A percentile compares a stretch with the other conserved stretches of the same genome.
phyloP scores from a whole-genome alignment of 768 basidiomycete species.

The Tulasnella sp. region DNA sequence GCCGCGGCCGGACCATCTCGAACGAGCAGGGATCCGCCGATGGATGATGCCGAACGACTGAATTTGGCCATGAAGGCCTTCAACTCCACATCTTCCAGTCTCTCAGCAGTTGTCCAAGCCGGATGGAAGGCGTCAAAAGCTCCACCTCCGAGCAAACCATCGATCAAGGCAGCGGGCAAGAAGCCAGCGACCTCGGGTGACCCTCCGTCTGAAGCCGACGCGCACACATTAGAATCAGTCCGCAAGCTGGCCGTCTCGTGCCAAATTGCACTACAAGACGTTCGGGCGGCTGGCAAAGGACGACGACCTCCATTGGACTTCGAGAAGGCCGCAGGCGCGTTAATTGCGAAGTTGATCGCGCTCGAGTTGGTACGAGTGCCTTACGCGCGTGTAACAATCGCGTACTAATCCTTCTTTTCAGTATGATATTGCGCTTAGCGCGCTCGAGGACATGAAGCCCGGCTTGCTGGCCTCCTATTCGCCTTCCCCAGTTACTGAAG shows the following conservation, averaged over 20 bases:
- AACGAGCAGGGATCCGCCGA: background rate
- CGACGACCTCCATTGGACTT: conserved; percentile 52
- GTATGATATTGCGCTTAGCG: conserved; percentile 53
- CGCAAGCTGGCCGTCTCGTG: conserved; percentile 49
- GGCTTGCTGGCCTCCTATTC: conserved; percentile 46
- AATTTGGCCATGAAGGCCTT: conserved; percentile 42
- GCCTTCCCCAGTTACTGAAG: background rate
- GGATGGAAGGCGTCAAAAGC: conserved; percentile 60
- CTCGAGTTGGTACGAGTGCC: conserved; percentile 67
- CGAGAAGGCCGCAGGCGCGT: conserved; percentile 70
- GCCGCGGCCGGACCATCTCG: background rate
- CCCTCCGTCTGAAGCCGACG: conserved; percentile 35
- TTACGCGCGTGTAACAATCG: background rate
- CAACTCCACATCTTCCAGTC: conserved; percentile 62
- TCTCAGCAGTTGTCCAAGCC: conserved; percentile 57
- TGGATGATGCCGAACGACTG: background rate
- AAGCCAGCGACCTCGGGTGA: conserved; percentile 18
- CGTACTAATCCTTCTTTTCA: background rate
- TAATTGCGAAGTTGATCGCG: conserved; percentile 66
- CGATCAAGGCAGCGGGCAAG: background rate
- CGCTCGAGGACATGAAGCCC: conserved; percentile 54
- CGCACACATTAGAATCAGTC: conserved; percentile 36
- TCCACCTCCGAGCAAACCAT: conserved; percentile 38
- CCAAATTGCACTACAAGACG: conserved; percentile 55
- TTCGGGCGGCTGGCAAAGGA: conserved; percentile 44